Evolutionary conservation across 73 alveolate genomes (phyloP).

Genomic region (Paramecium biaurelia): DNA sequence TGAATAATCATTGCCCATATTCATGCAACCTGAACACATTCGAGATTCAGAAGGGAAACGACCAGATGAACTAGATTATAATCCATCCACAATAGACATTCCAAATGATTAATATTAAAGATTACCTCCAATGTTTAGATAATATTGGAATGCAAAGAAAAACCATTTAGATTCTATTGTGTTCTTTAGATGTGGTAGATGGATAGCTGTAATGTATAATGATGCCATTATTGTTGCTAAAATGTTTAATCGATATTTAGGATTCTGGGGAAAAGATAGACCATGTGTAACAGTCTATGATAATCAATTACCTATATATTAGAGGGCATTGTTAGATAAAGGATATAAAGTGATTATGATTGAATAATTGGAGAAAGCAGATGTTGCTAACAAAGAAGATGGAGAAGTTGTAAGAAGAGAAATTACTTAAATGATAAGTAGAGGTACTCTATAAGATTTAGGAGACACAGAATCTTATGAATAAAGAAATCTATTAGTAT

Average conservation of each 20-base stretch:
- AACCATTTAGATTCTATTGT: constrained; percentile 75
- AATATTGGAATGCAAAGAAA: constrained; percentile 84
- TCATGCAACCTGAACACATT: constrained; percentile 65
- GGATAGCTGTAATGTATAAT: constrained; percentile 76
- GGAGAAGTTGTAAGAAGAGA: constrained; percentile 69
- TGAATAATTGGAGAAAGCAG: constrained; percentile 81
- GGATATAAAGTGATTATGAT: constrained; percentile 80
- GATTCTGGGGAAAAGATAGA: constrained; percentile 76
- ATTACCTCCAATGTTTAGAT: constrained; percentile 77
- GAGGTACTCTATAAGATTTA: constrained; percentile 68
- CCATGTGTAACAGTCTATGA: constrained; percentile 74
- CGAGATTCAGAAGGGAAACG: constrained; percentile 69
- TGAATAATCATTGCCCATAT: constrained; percentile 62
- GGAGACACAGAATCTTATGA: constrained; percentile 62
- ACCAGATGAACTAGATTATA: constrained; percentile 75
- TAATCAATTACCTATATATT: constrained; percentile 63
- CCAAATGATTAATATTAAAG: constrained; percentile 69
- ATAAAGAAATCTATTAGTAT: constrained; percentile 68
- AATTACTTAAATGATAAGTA: constrained; percentile 70
- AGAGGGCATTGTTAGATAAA: constrained; percentile 62
- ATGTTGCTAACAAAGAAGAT: constrained; percentile 58
- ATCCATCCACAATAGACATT: constrained; percentile 76
- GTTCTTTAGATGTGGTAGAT: constrained; percentile 85
- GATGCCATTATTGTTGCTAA: constrained; percentile 82
- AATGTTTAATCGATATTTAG: constrained; percentile 68